Base-by-base conservation (phyloP, 2,329 filamentous ascomycete genomes). In the Fusarium setosum region DNA sequence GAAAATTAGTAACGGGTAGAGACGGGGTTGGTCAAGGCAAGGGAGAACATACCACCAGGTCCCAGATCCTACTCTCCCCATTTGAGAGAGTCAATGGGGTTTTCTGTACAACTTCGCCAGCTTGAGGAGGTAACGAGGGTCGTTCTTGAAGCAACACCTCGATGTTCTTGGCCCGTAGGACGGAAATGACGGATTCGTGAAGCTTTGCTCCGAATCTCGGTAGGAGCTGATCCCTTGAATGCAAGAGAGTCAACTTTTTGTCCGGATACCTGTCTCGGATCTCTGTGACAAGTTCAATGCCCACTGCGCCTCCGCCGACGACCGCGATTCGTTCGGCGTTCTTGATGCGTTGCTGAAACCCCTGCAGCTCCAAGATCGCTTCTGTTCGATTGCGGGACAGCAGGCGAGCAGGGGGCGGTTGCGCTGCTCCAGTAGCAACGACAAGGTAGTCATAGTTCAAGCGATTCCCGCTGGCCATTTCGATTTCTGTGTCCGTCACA, bases 301-400 rank as follows among this genome's bases (percentile, higher is more conserved):
- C 66, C 0, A 64, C 67, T 0, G 67, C 66, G 2, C 67, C 66
- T 3, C 56, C 67, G 2, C 67, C 67, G 2, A 69, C 31, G 0
- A 69, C 42, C 0, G 63, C 67, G 2, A 67, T 26, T 4, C 18
- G 51, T 0, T 49, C 31, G 0, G 66, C 63, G 0, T 41, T 32
- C 1, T 1, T 13, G 1, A 69, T 55, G 2, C 48, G 56, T 6
- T 56, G 29, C 13, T 69, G 66, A 0, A 42, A 54, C 0, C 50
- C 56, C 12, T 10, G 41, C 0, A 69, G 6, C 4, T 69, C 60
- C 9, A 52, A 10, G 21, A 64, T 67, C 0, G 41, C 60, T 0
- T 61, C 63, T 1, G 35, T 24, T 5, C 48, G 49, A 0, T 29
- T 29, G 0, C 11, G 20, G 1, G 67, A 44, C 2, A 35, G 1